Conservation (phyloP, 495 filamentous ascomycete genomes). For the Hypoxylon lienhwacheense region DNA sequence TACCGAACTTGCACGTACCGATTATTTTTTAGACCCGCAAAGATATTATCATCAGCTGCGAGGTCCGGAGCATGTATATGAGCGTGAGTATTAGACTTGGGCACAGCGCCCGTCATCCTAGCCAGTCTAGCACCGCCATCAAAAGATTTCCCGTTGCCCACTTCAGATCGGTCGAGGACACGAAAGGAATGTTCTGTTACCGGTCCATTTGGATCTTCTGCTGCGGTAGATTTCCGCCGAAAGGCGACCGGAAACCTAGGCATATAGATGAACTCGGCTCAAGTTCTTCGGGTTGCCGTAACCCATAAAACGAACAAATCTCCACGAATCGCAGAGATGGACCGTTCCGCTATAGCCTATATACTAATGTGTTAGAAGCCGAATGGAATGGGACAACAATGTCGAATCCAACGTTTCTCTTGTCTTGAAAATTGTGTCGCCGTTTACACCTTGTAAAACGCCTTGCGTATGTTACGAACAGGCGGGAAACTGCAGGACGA, state of each 20-base stretch:
- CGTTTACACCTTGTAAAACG: conserved; percentile 14
- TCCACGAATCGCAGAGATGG: conserved; percentile 12
- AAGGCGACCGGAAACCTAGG: conserved; percentile 57
- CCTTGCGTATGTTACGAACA: conserved; percentile 26
- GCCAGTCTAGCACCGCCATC: conserved; percentile 45
- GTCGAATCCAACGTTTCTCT: conserved; percentile 6
- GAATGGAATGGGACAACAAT: conserved; percentile 10
- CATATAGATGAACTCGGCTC: conserved; percentile 49
- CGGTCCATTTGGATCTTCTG: conserved; percentile 50
- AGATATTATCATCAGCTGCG: conserved; percentile 58
- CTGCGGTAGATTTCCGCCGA: conserved; percentile 55
- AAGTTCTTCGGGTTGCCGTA: conserved; percentile 23
- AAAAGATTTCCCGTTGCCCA: conserved; percentile 44
- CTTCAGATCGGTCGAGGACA: conserved; percentile 51
- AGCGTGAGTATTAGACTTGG: conserved; percentile 30
- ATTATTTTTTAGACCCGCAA: conserved; percentile 56
- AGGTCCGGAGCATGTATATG: conserved; percentile 39
- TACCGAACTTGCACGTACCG: conserved; percentile 47
- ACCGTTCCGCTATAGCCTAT: conserved; percentile 16
- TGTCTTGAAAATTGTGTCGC: conserved; percentile 15
- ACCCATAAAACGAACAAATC: conserved; percentile 32
- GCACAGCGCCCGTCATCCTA: conserved; percentile 33
- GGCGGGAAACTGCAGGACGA: conserved; percentile 39
- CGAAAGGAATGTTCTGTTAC: conserved; percentile 51
- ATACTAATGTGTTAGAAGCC: conserved; percentile 5